A percentile compares a stretch with the other conserved stretches of the same genome.
These are phyloP conservation scores for Chytriomyces sp. DNA, from an alignment of 192 early-diverging fungal genomes.

Conservation along the genomic window DNA sequence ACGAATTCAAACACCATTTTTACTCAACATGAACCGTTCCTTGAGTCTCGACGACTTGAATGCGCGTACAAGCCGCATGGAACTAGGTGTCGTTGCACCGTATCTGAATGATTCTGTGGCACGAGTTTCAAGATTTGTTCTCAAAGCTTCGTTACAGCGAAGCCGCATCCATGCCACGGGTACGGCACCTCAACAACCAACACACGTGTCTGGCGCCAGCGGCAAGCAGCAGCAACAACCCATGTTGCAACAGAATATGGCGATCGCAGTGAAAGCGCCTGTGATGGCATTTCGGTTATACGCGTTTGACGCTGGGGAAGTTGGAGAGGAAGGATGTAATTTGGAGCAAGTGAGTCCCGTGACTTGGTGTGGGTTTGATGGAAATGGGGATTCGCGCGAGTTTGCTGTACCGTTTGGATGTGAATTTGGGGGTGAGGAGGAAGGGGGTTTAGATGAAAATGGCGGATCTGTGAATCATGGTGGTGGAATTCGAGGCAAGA, in stretches of 20 bases:
- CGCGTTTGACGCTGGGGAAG: slow-evolving; percentile 32
- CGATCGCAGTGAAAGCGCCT: neutral
- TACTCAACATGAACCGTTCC: slow-evolving; percentile 11
- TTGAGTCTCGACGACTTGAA: slow-evolving; percentile 29
- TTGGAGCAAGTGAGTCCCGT: slow-evolving; percentile 13
- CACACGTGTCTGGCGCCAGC: neutral
- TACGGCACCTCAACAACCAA: slow-evolving; percentile 11
- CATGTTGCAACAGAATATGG: too few relatives aligned
- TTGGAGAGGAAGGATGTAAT: slow-evolving; percentile 5
- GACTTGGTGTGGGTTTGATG: slow-evolving; percentile 42
- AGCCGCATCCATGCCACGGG: slow-evolving; percentile 20
- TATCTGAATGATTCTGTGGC: neutral
- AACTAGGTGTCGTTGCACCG: neutral
- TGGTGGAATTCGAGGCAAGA: neutral
- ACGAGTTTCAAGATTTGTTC: slow-evolving; percentile 6
- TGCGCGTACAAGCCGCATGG: neutral
- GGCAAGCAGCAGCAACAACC: neutral
- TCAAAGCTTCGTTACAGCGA: slow-evolving; percentile 44
- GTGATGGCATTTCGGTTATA: slow-evolving; percentile 43
- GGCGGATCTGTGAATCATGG: neutral
- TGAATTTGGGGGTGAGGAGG: neutral
- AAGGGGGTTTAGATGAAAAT: neutral
- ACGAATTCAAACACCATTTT: neutral
- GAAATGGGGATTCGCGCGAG: slow-evolving; percentile 36
- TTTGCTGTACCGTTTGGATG: slow-evolving; percentile 27